Evolutionary conservation across 345 rosid genomes (phyloP).

Genomic region (Jatropha curcas): DNA sequence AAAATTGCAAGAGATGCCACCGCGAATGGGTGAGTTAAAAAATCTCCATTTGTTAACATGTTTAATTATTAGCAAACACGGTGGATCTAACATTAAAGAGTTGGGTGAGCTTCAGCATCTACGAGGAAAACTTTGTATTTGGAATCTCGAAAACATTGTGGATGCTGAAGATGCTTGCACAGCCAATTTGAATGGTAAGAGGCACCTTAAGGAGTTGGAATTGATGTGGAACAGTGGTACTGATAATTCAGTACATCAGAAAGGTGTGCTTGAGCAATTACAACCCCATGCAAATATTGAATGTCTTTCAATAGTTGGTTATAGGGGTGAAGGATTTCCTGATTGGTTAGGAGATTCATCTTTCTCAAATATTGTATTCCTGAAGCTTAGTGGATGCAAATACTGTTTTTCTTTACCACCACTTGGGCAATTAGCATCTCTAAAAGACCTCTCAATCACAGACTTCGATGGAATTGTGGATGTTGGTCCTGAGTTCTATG

Average conservation of each 20-base stretch:
- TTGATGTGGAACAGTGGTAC: conserved; percentile 4
- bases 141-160: conserved; percentile 5
- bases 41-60: background rate
- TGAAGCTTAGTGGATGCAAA: conserved; percentile 13
- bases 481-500: conserved; percentile 11
- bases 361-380: background rate
- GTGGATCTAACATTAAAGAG: conserved; percentile 7
- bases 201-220: conserved; percentile 11
- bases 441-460: background rate
- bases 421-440: conserved; percentile 9
- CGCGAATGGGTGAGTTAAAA: background rate
- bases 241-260: background rate
- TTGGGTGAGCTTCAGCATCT: conserved; percentile 5
- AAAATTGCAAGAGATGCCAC: conserved; percentile 9
- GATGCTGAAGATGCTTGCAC: conserved; percentile 7
- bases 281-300: conserved; percentile 8
- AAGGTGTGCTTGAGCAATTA: conserved; percentile 13
- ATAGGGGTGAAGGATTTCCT: conserved; percentile 3
- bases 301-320: conserved; percentile 7
- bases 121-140: conserved; percentile 4
- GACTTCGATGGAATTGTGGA: background rate
- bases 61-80: background rate
- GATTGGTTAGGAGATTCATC: background rate
- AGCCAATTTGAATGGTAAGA: conserved; percentile 13
- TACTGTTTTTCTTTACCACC: background rate